A percentile compares a stretch with the other conserved stretches of the same genome.
Evolutionary conservation across 2,329 filamentous ascomycete species (phyloP).

Genomic region (Tothia fuscella): DNA sequence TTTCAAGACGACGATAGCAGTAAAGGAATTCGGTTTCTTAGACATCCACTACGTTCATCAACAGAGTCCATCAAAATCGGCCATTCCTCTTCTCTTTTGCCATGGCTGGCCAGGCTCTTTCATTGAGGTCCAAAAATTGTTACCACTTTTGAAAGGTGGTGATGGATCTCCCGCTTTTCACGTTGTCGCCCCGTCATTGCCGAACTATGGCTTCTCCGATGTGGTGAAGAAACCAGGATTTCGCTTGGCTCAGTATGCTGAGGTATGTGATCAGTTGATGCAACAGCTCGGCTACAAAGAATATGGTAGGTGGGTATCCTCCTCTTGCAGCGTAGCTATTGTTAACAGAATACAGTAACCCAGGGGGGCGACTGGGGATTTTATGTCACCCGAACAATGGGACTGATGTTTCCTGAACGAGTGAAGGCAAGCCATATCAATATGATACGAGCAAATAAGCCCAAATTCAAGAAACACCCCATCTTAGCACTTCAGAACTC

Average conservation of each 20-base stretch:
- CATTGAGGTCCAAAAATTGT: constrained; percentile 51
- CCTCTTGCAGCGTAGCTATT: neutral
- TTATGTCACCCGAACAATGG: constrained; percentile 48
- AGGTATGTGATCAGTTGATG: constrained; percentile 58
- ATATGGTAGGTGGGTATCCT: constrained; percentile 32
- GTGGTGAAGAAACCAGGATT: constrained; percentile 43
- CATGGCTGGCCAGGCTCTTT: constrained; percentile 64
- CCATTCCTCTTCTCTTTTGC: constrained; percentile 55
- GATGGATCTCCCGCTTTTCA: constrained; percentile 36
- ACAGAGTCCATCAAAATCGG: constrained; percentile 35
- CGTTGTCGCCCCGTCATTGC: constrained; percentile 42
- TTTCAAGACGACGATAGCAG: constrained; percentile 36
- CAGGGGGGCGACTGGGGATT: constrained; percentile 63
- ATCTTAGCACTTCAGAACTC: constrained; percentile 45
- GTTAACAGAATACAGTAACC: constrained; percentile 19
- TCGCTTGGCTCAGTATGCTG: constrained; percentile 39
- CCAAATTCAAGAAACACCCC: constrained; percentile 41
- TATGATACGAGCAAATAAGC: constrained; percentile 37
- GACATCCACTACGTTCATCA: constrained; percentile 56
- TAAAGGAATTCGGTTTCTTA: constrained; percentile 47
- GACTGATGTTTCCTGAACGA: constrained; percentile 44
- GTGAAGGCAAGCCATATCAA: constrained; percentile 53
- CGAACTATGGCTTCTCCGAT: constrained; percentile 44
- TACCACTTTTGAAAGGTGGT: constrained; percentile 33
- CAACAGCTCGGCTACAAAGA: constrained; percentile 50